Evolutionary conservation across 2,329 filamentous ascomycete genomes (phyloP).

Genomic region (Colletotrichum sp.): DNA sequence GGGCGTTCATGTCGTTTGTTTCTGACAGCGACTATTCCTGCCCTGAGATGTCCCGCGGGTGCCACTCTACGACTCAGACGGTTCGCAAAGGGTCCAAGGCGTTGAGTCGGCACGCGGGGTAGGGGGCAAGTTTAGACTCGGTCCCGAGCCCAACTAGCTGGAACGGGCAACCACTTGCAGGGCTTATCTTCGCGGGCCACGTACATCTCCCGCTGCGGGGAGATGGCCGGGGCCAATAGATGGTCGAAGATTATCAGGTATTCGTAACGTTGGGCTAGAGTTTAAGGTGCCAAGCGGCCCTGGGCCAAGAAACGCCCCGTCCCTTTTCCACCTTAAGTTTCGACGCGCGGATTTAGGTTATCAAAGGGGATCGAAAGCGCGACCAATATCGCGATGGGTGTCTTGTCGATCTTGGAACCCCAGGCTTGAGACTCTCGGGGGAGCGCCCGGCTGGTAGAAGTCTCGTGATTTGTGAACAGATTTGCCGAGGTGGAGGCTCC

Average conservation of each 20-base stretch:
- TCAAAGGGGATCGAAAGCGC: neutral
- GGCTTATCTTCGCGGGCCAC: neutral
- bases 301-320: neutral
- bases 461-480: neutral
- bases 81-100: too few relatives aligned
- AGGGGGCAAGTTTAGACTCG: neutral
- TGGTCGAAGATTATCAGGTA: neutral
- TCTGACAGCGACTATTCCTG: conserved; percentile 4
- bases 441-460: neutral
- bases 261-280: neutral
- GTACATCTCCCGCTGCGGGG: conserved; percentile 10
- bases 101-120: neutral
- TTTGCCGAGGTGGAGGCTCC: neutral
- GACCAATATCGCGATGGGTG: neutral
- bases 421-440: too few relatives aligned
- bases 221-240: neutral
- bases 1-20: neutral
- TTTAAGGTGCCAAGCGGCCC: neutral
- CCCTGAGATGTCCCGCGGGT: neutral
- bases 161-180: neutral
- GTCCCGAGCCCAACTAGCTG: neutral
- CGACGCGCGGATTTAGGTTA: neutral
- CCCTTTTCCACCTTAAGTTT: neutral
- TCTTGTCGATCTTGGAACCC: neutral
- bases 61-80: neutral